These are phyloP conservation scores for Pythium folliculosum DNA, from an alignment of 352 stramenopile genomes.

Conservation along the genomic window DNA sequence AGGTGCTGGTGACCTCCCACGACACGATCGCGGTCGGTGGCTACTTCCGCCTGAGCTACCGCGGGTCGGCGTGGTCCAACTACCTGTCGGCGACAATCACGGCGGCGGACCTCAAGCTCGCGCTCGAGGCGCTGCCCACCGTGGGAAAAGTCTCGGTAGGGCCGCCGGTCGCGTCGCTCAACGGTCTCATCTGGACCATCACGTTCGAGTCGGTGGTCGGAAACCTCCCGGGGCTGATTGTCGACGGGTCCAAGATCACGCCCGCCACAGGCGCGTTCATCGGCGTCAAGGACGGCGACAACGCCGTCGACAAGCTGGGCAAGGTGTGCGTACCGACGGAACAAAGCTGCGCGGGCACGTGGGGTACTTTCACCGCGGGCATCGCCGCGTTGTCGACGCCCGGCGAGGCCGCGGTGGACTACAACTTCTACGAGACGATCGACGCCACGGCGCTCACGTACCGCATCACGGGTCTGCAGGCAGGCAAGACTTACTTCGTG, in stretches of 20 bases:
- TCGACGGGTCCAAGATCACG: slow-evolving; percentile 66
- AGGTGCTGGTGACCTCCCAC: slow-evolving; percentile 70
- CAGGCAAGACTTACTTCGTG: slow-evolving; percentile 85
- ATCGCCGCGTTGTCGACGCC: slow-evolving; percentile 38
- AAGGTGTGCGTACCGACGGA: slow-evolving; percentile 48
- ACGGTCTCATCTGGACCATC: slow-evolving; percentile 72
- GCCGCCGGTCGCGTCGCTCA: slow-evolving; percentile 26
- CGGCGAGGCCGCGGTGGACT: slow-evolving; percentile 63
- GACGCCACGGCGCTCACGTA: slow-evolving; percentile 59
- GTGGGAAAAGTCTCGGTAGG: slow-evolving; percentile 62
- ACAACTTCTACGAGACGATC: slow-evolving; percentile 73
- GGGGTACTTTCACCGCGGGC: slow-evolving; percentile 35
- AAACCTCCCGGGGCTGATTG: slow-evolving; percentile 46
- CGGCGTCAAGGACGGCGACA: slow-evolving; percentile 74
- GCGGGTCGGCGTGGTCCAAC: slow-evolving; percentile 69
- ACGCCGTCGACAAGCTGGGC: slow-evolving; percentile 55
- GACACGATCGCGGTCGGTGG: slow-evolving; percentile 38
- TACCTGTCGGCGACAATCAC: slow-evolving; percentile 50
- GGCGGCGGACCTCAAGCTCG: slow-evolving; percentile 44
- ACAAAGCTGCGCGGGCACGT: slow-evolving; percentile 51
- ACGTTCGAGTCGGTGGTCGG: slow-evolving; percentile 77
- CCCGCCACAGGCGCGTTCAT: slow-evolving; percentile 47
- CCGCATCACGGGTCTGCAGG: slow-evolving; percentile 63
- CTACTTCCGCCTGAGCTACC: slow-evolving; percentile 78
- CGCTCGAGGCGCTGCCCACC: slow-evolving; percentile 64